Percentiles rank a stretch among this genome's conserved stretches.
Conservation (phyloP, 2,329 filamentous ascomycete genomes). For the Claviceps spartinae region DNA sequence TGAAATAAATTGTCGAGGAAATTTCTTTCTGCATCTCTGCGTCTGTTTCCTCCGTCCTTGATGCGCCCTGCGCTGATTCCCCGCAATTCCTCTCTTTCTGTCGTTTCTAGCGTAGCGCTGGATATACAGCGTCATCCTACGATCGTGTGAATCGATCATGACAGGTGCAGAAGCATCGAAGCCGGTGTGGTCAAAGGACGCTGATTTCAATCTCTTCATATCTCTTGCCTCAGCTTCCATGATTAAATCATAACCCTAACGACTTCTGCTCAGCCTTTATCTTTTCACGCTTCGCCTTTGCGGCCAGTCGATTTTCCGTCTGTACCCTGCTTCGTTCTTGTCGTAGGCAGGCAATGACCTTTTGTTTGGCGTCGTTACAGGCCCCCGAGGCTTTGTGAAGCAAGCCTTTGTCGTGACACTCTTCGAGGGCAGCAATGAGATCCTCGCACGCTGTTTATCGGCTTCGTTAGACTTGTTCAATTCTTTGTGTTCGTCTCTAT, state of each 20-base stretch:
- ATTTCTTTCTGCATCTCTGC: not conserved
- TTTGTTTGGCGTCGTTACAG: conserved; percentile 75
- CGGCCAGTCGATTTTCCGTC: conserved; percentile 56
- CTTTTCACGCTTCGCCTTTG: conserved; percentile 52
- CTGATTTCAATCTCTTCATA: not conserved
- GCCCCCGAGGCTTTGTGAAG: conserved; percentile 80
- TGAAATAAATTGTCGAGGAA: not conserved
- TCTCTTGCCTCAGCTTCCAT: not conserved
- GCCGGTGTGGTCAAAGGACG: not conserved
- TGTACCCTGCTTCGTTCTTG: conserved; percentile 69
- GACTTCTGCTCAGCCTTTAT: conserved; percentile 60
- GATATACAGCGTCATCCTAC: not conserved
- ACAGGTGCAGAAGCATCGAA: not conserved
- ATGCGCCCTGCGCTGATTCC: not conserved
- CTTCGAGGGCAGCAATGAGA: conserved; percentile 83
- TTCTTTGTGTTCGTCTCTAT: not conserved
- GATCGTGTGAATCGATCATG: not conserved
- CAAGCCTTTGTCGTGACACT: conserved; percentile 89
- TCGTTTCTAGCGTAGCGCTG: not conserved
- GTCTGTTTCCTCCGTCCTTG: not conserved
- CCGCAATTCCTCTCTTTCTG: not conserved
- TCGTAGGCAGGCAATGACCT: conserved; percentile 75
- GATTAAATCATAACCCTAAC: conserved; percentile 19
- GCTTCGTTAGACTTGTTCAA: not conserved
- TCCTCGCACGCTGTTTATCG: conserved; percentile 68